Percentiles rank a stretch among this genome's conserved stretches.
These are phyloP conservation scores for Chrysanthemum seticuspe DNA, from an alignment of 129 eudicot species.

Conservation along the genomic window DNA sequence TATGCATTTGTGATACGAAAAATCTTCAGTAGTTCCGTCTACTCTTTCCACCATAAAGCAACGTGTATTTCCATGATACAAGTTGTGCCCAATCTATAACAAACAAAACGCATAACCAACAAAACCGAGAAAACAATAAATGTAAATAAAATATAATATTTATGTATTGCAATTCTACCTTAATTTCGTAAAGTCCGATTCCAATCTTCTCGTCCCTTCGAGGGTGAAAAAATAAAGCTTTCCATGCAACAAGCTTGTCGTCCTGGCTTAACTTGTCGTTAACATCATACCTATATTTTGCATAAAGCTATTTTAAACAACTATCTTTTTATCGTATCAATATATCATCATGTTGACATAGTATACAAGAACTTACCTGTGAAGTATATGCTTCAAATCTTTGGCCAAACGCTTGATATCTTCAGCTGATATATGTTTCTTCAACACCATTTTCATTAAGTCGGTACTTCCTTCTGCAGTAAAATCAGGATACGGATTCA, in stretches of 20 bases:
- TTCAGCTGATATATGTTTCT: constrained; percentile 31
- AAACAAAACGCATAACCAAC: neutral
- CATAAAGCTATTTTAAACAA: too few species aligned
- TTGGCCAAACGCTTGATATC: constrained; percentile 34
- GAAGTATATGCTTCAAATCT: constrained; percentile 48
- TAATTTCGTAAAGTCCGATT: constrained; percentile 57
- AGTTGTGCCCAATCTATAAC: constrained; percentile 64
- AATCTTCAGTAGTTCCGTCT: constrained; percentile 76
- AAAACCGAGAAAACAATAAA: neutral
- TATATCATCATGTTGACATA: neutral
- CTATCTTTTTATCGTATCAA: neutral
- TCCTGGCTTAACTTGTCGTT: constrained; percentile 45
- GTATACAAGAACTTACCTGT: constrained; percentile 53
- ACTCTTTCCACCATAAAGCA: constrained; percentile 67
- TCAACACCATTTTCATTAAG: constrained; percentile 31
- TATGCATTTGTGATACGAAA: constrained; percentile 79
- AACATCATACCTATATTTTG: constrained; percentile 49
- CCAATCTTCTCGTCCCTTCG: constrained; percentile 75
- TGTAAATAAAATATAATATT: neutral
- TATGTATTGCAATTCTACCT: constrained; percentile 36
- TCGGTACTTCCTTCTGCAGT: constrained; percentile 26
- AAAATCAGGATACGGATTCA: constrained; percentile 24
- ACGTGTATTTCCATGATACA: constrained; percentile 44
- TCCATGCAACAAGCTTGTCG: constrained; percentile 56
- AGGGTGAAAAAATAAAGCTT: constrained; percentile 79